These are phyloP conservation scores for Schwanniomyces sp. DNA, from an alignment of 805 yeast species.

Conservation along the genomic window DNA sequence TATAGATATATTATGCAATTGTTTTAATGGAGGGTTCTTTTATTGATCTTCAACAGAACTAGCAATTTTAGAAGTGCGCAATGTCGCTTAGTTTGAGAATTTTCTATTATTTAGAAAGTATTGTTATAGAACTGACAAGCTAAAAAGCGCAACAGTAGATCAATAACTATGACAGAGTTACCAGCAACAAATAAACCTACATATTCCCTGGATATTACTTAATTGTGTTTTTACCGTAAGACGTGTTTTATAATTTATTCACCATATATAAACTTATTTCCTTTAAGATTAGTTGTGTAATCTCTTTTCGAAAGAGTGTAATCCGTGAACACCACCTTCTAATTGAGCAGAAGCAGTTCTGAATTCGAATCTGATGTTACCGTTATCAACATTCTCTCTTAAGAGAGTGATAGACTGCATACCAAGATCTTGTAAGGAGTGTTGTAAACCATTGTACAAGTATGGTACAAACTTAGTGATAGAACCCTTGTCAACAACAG, in stretches of 20 bases:
- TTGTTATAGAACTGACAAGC: too few relatives aligned
- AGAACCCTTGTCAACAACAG: constrained; percentile 96
- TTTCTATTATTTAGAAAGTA: too few relatives aligned
- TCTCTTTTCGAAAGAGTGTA: constrained; percentile 97
- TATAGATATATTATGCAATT: background rate
- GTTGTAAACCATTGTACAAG: constrained; percentile 93
- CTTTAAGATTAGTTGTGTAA: constrained; percentile 67
- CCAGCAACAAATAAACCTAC: too few relatives aligned
- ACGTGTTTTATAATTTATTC: background rate
- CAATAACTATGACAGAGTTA: too few relatives aligned
- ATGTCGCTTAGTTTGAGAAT: too few relatives aligned
- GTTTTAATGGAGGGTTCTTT: background rate
- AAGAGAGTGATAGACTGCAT: constrained; percentile 63
- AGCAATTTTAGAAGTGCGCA: background rate
- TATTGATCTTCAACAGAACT: background rate
- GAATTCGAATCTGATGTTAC: constrained; percentile 87
- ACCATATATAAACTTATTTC: background rate
- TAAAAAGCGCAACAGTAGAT: too few relatives aligned
- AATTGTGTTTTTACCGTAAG: background rate
- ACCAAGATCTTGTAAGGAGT: constrained; percentile 98
- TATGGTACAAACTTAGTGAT: constrained; percentile 92
- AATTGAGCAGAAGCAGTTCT: constrained; percentile 98
- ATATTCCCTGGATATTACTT: too few relatives aligned
- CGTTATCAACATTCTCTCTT: constrained; percentile 61
- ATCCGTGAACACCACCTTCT: constrained; percentile 97